phyloP scores from a whole-genome alignment of 768 basidiomycete genomes.

The Podaxis sp. region DNA sequence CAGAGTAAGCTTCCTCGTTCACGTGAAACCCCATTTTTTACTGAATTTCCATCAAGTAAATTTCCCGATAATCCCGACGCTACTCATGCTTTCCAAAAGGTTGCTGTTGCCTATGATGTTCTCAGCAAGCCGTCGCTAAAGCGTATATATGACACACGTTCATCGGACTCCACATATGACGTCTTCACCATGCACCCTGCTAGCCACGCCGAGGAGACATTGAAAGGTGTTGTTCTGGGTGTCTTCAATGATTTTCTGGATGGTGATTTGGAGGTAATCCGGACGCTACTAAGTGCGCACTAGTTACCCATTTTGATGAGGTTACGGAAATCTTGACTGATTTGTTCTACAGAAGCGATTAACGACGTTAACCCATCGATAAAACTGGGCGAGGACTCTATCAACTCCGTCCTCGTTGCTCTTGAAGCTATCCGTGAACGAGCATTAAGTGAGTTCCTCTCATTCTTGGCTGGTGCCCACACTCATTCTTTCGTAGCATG shows the following conservation, averaged over 20 bases:
- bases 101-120: constrained; percentile 79
- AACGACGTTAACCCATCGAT: constrained; percentile 79
- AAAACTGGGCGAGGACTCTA: constrained; percentile 72
- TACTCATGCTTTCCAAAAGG: constrained; percentile 82
- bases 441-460: constrained; percentile 53
- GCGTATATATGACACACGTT: constrained; percentile 62
- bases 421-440: constrained; percentile 70
- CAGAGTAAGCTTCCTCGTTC: constrained; percentile 59
- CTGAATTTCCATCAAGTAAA: constrained; percentile 46
- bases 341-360: constrained; percentile 49
- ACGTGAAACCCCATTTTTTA: background rate
- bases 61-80: constrained; percentile 74
- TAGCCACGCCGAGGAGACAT: constrained; percentile 72
- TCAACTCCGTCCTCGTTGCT: constrained; percentile 67
- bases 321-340: background rate
- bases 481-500: constrained; percentile 45
- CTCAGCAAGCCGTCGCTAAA: constrained; percentile 70
- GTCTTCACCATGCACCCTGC: constrained; percentile 49
- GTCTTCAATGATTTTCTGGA: constrained; percentile 82
- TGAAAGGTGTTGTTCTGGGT: constrained; percentile 66
- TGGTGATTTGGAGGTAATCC: constrained; percentile 83
- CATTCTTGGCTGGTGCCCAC: background rate
- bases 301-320: background rate
- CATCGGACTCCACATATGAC: constrained; percentile 42
- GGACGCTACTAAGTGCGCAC: constrained; percentile 66